phyloP scores from a whole-genome alignment of 257 asterid species.

The Fraxinus cuspidata region DNA sequence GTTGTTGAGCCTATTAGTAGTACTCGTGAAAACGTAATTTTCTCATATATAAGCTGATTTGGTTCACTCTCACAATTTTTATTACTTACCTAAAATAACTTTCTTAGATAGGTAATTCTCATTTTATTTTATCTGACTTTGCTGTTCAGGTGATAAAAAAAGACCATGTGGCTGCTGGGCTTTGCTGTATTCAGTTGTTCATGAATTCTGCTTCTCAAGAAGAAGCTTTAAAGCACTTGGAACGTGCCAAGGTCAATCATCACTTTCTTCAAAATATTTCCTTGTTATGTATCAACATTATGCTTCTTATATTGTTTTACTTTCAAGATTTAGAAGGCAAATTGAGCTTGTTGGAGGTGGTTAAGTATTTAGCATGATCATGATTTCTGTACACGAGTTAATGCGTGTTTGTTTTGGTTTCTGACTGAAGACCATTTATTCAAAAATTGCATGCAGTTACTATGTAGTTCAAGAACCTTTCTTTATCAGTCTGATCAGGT shows the following conservation, averaged over 20 bases:
- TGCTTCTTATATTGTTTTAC: slow-evolving; percentile 21
- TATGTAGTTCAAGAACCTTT: neutral
- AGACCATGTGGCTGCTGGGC: slow-evolving; percentile 95
- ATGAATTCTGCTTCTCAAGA: slow-evolving; percentile 94
- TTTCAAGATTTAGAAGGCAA: slow-evolving; percentile 16
- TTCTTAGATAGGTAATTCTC: slow-evolving; percentile 9
- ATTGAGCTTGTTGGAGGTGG: neutral
- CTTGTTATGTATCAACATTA: slow-evolving; percentile 12
- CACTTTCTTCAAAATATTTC: slow-evolving; percentile 2
- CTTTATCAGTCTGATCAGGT: neutral
- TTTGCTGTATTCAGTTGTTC: slow-evolving; percentile 92
- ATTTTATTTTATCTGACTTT: slow-evolving; percentile 29
- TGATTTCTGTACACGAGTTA: neutral
- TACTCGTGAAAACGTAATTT: neutral
- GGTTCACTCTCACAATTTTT: neutral
- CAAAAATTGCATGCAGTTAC: slow-evolving; percentile 9
- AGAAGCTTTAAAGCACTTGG: slow-evolving; percentile 86
- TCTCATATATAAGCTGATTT: neutral
- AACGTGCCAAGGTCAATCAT: slow-evolving; percentile 69
- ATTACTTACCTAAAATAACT: neutral
- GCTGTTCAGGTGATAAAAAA: slow-evolving; percentile 79
- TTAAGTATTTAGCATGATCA: slow-evolving; percentile 6
- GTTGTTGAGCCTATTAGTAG: neutral
- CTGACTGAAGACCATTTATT: neutral
- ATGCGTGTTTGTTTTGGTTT: neutral